Conservation (phyloP, 768 basidiomycete genomes). For the Gyrodon lividus region DNA sequence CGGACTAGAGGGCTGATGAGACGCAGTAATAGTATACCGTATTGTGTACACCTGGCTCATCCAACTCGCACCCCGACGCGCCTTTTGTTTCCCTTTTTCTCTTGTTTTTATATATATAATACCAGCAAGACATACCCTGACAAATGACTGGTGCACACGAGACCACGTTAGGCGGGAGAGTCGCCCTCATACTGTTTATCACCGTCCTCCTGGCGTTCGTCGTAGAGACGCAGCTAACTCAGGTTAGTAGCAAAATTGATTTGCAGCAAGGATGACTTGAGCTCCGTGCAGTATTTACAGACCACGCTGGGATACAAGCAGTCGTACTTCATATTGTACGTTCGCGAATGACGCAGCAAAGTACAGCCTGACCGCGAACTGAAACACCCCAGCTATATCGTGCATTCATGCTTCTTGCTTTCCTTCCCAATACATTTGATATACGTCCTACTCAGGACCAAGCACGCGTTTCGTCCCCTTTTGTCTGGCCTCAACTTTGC, state of each 20-base stretch:
- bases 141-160: constrained; percentile 3
- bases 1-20: too few species aligned
- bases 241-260: constrained; percentile 44
- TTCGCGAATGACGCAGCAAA: neutral
- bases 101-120: neutral
- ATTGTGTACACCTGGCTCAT: too few species aligned
- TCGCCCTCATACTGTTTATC: constrained; percentile 56
- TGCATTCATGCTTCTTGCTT: constrained; percentile 77
- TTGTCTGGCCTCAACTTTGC: constrained; percentile 51
- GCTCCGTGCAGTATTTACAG: constrained; percentile 66
- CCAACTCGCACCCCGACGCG: too few species aligned
- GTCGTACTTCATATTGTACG: constrained; percentile 87
- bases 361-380: constrained; percentile 4
- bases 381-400: constrained; percentile 61
- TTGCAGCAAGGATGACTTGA: constrained; percentile 1
- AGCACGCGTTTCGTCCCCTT: constrained; percentile 48
- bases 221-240: constrained; percentile 70
- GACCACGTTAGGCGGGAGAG: constrained; percentile 41
- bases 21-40: too few species aligned
- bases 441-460: constrained; percentile 53
- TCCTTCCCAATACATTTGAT: constrained; percentile 82
- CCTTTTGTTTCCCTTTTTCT: too few species aligned
- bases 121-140: neutral
- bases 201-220: constrained; percentile 70
- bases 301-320: constrained; percentile 74